These are phyloP conservation scores for Phytophthora hybrid DNA, from an alignment of 352 stramenopile genomes.

Conservation along the genomic window DNA sequence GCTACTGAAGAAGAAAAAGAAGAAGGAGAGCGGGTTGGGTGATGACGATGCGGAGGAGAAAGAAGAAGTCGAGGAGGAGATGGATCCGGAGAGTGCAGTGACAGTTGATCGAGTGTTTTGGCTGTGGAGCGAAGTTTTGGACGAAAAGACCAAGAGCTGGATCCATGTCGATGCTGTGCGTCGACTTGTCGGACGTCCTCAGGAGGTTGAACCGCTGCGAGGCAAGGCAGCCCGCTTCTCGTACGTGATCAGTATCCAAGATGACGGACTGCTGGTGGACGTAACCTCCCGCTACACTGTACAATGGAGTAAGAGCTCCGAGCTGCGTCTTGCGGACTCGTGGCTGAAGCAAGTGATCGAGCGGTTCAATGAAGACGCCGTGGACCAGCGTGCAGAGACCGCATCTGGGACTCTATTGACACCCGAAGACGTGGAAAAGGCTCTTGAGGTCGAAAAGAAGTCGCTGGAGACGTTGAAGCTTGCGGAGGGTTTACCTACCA, in stretches of 20 bases:
- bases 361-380: conserved; percentile 46
- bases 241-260: conserved; percentile 72
- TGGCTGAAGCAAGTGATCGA: conserved; percentile 59
- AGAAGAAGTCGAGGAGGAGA: conserved; percentile 17
- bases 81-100: conserved; percentile 1
- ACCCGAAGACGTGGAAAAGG: conserved; percentile 18
- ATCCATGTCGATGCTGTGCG: conserved; percentile 64
- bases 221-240: conserved; percentile 60
- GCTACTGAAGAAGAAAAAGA: conserved; percentile 24
- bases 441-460: conserved; percentile 47
- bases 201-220: conserved; percentile 58
- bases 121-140: conserved; percentile 77
- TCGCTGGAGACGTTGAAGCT: conserved; percentile 47
- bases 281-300: conserved; percentile 69
- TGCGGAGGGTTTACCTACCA: conserved; percentile 77
- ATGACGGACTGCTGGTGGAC: conserved; percentile 60
- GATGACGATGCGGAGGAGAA: conserved; percentile 22
- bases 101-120: conserved; percentile 43
- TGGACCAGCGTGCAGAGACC: neutral
- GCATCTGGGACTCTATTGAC: conserved; percentile 3
- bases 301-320: conserved; percentile 71
- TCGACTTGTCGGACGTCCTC: conserved; percentile 55
- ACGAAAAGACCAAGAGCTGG: conserved; percentile 60
- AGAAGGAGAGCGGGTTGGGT: neutral
- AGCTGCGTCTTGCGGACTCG: conserved; percentile 58